Base-by-base conservation (phyloP, 257 asterid genomes). In the Thymus mandschuricus region DNA sequence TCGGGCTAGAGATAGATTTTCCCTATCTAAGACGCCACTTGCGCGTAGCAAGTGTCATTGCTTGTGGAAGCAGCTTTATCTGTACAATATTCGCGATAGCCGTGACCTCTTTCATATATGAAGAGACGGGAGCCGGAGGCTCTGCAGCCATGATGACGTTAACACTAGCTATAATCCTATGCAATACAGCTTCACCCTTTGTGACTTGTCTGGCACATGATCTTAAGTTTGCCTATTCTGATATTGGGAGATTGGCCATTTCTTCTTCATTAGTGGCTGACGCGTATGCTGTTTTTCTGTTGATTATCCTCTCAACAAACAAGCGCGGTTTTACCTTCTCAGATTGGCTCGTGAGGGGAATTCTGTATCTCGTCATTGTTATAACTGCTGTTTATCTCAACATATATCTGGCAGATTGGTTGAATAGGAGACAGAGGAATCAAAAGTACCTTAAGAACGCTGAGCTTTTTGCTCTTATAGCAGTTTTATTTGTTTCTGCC, bases 1-100 rank as follows among this genome's bases (percentile, higher is more conserved):
- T 95, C 3, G 99, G 99, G 73, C 95, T 95, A 3, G 98, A 92
- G 85, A 84, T 84, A 60, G 99, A 95, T 70, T 78, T 89, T 38
- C 86, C 98, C 64, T 91, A 95, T 67, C 79, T 92, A 6, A 64
- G 78, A 57, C 96, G 97, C 65, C 86, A 95, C 78, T 40, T 89
- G 31, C 89, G 95, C 3, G 78, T 77, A 3, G 96, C 95, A 5
- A 76, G 84, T 77, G 68, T 84, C 8, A 82, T 95, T 46, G 95
- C 98, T 3, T 75, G 82, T 69, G 82, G 85, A 8, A 86, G 92
- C 79, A 74, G 96, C 73, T 21, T 89, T 0, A 78, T 85, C 30
- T 95, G 97, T 59, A 89, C 96, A 3, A 3, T 89, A 66, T 92
- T 92, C 54, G 98, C 96, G 7, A 60, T 81, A 35, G 93, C 97